phyloP scores from a whole-genome alignment of 768 basidiomycete species.

The Boletus tomentosulus region DNA sequence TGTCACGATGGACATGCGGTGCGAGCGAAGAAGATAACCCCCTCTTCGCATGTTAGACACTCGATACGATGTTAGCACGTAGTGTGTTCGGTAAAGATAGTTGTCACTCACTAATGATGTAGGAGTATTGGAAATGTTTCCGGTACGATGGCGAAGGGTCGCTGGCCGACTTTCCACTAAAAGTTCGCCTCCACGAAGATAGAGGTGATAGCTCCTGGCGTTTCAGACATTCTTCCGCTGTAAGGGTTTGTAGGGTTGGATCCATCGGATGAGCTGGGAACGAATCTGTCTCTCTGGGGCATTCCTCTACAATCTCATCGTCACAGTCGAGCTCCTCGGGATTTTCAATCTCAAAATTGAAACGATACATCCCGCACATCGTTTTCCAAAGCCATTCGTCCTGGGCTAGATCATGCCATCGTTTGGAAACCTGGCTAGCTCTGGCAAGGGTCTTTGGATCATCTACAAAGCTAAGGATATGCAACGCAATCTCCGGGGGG shows the following conservation, averaged over 20 bases:
- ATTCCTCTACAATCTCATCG: slow-evolving; percentile 30
- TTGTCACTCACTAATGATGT: slow-evolving; percentile 56
- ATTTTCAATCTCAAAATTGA: slow-evolving; percentile 25
- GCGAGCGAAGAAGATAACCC: slow-evolving; percentile 64
- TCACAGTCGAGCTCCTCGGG: slow-evolving; percentile 24
- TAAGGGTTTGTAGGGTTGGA: slow-evolving; percentile 38
- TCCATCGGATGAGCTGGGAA: slow-evolving; percentile 38
- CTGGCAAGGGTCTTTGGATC: slow-evolving; percentile 68
- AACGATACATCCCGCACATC: slow-evolving; percentile 62
- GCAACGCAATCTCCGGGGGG: slow-evolving; percentile 67
- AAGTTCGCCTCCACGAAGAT: slow-evolving; percentile 22
- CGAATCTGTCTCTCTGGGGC: slow-evolving; percentile 31
- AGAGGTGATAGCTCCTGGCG: slow-evolving; percentile 24
- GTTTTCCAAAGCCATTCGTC: slow-evolving; percentile 81
- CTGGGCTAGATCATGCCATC: slow-evolving; percentile 64
- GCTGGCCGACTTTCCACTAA: slow-evolving; percentile 1
- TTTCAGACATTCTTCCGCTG: slow-evolving; percentile 27
- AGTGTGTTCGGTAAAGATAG: not conserved
- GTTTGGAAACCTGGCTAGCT: slow-evolving; percentile 62
- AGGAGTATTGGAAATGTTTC: slow-evolving; percentile 67
- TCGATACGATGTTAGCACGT: slow-evolving; percentile 26
- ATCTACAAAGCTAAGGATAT: slow-evolving; percentile 73
- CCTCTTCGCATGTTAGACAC: slow-evolving; percentile 80
- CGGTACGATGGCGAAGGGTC: slow-evolving; percentile 45
- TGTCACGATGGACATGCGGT: slow-evolving; percentile 44